Percentiles rank a stretch among this genome's conserved stretches.
Evolutionary conservation across 2,329 filamentous ascomycete genomes (phyloP).

Genomic region (Cordyceps pruinosa): DNA sequence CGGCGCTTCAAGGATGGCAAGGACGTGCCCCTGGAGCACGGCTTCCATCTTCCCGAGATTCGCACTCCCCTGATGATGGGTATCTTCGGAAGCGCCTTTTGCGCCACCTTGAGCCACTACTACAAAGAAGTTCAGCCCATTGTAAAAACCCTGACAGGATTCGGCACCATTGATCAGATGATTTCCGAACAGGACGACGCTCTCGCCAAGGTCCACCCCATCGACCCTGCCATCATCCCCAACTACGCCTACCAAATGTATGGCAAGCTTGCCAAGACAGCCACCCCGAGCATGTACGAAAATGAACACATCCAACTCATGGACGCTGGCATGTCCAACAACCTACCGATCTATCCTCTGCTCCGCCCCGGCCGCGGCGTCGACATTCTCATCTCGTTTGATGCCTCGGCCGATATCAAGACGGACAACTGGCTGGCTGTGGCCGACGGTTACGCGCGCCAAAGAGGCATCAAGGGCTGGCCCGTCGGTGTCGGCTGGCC

Average conservation of each 20-base stretch:
- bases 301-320: conserved; percentile 72
- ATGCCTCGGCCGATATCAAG: conserved; percentile 87
- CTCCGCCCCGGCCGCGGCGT: conserved; percentile 82
- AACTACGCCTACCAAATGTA: conserved; percentile 84
- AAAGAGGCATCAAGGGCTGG: conserved; percentile 90
- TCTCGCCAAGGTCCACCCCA: conserved; percentile 85
- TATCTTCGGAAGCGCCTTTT: conserved; percentile 96
- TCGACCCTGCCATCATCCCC: conserved; percentile 83
- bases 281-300: conserved; percentile 69
- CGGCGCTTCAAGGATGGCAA: conserved; percentile 68
- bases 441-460: conserved; percentile 84
- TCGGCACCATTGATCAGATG: conserved; percentile 70
- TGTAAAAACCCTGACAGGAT: conserved; percentile 65
- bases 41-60: conserved; percentile 72
- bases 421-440: conserved; percentile 96
- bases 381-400: conserved; percentile 87
- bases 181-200: conserved; percentile 79
- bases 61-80: conserved; percentile 80
- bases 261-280: conserved; percentile 63
- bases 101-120: conserved; percentile 90
- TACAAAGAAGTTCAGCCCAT: conserved; percentile 89
- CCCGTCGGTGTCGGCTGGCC: conserved; percentile 94
- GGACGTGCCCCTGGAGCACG: conserved; percentile 46
- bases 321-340: conserved; percentile 99
- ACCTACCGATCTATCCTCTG: conserved; percentile 90